Base-by-base conservation (phyloP, 2,329 filamentous ascomycete genomes). In the Elsinoe arachidis region DNA sequence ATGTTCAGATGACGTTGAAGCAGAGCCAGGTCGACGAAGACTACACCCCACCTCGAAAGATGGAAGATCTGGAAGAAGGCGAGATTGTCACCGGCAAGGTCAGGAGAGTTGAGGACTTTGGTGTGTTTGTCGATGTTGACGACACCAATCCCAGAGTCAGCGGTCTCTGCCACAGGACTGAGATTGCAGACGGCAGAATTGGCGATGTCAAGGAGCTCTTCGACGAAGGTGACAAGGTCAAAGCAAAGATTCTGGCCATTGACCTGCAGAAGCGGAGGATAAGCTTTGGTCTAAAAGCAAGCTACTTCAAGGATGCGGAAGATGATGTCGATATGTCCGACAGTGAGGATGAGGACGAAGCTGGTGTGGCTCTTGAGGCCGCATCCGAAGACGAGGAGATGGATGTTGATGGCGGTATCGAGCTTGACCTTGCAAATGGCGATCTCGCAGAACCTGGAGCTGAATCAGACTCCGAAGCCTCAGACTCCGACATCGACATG, bases 101-200 rank as follows among this genome's bases (percentile, higher is more conserved):
- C 57, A 86, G 91, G 65, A 96, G 95, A 72, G 90, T 97, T 1
- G 89, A 95, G 67, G 88, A 96, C 33, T 99, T 91, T 69, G 93
- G 93, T 62, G 92, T 92, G 4, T 99, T 99, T 70, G 87, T 99
- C 64, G 82, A 95, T 43, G 77, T 99, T 17, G 90, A 96, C 70
- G 84, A 87, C 60, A 95, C 91, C 3, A 66, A 67, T 35, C 79
- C 82, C 57, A 95, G 95, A 64, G 83, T 99, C 61, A 95, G 92
- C 64, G 93, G 93, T 61, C 80, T 99, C 9, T 97, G 92, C 70
- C 93, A 99, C 70, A 83, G 88, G 61, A 92, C 85, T 62, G 86
- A 99, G 69, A 90, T 99, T 80, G 91, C 93, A 0, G 90, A 96
- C 63, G 85, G 86, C 64, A 75, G 80, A 4, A 84, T 96, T 21